These are phyloP conservation scores for Cladosporium velox DNA, from an alignment of 2,329 filamentous ascomycete genomes.

Conservation along the genomic window DNA sequence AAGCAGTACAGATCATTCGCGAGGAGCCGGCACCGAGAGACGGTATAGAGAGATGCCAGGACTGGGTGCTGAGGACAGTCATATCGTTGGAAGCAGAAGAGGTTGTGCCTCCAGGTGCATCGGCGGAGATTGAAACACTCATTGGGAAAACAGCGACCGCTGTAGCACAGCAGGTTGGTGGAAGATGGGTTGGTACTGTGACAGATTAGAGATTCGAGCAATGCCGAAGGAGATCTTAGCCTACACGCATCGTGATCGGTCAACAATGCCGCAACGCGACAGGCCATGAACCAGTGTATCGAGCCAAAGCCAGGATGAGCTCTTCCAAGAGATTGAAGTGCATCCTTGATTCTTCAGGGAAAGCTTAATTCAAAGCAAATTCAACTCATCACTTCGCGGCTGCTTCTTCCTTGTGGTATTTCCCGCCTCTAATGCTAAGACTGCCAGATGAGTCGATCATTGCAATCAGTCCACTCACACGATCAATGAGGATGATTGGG, in stretches of 20 bases:
- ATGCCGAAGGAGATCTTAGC: not conserved
- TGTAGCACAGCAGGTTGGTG: not conserved
- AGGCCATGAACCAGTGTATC: not conserved
- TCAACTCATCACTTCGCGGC: not conserved
- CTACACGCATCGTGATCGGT: not conserved
- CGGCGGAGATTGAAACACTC: not conserved
- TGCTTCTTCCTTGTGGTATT: not conserved
- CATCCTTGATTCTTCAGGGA: not conserved
- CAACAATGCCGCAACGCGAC: not conserved
- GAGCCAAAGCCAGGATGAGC: not conserved
- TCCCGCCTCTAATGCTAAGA: not conserved
- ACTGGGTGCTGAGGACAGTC: slow-evolving; percentile 22
- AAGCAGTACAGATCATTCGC: slow-evolving; percentile 12
- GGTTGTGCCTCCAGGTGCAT: slow-evolving; percentile 15
- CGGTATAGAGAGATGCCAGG: slow-evolving; percentile 22
- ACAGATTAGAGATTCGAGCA: not conserved
- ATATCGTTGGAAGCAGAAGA: slow-evolving; percentile 23
- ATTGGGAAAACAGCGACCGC: not conserved
- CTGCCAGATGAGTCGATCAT: not conserved
- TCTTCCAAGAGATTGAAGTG: not conserved
- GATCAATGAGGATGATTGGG: not conserved
- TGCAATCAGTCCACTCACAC: not conserved
- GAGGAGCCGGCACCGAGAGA: slow-evolving; percentile 22
- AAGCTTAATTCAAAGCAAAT: not conserved
- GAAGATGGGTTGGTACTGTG: not conserved